phyloP scores from a whole-genome alignment of 805 yeast species.

The Schwanniomyces sp. region DNA sequence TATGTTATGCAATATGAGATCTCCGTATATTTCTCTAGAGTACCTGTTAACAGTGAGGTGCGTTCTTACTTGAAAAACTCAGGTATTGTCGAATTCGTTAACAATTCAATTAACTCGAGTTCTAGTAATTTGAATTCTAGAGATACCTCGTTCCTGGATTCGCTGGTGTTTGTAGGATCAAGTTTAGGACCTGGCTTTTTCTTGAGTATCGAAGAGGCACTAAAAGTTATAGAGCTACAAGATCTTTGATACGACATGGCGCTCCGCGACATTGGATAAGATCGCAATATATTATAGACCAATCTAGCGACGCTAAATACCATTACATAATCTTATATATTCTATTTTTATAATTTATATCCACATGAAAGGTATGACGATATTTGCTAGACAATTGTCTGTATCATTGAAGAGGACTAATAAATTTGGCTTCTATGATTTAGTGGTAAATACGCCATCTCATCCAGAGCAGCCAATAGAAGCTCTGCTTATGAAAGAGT shows the following conservation, averaged over 20 bases:
- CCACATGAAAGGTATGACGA: neutral
- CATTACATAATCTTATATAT: neutral
- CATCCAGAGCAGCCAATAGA: conserved; percentile 35
- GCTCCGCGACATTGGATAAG: neutral
- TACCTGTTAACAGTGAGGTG: conserved; percentile 49
- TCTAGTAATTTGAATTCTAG: neutral
- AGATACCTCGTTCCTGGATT: neutral
- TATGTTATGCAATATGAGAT: conserved; percentile 55
- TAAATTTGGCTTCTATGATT: conserved; percentile 30
- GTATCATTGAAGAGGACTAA: neutral
- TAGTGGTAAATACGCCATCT: conserved; percentile 32
- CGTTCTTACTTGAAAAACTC: conserved; percentile 51
- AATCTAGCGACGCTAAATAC: neutral
- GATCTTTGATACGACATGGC: neutral
- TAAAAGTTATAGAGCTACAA: conserved; percentile 39
- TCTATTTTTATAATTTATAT: neutral
- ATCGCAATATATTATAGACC: neutral
- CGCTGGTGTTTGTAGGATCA: conserved; percentile 5
- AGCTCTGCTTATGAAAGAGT: conserved; percentile 21
- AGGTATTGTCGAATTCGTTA: conserved; percentile 47
- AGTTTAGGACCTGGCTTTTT: conserved; percentile 32
- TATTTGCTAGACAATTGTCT: neutral
- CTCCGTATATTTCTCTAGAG: conserved; percentile 59
- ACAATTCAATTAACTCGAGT: conserved; percentile 4
- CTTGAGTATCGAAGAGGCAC: conserved; percentile 57